Evolutionary conservation across 495 filamentous ascomycete species (phyloP).

Genomic region (Hypoxylon trugodes): DNA sequence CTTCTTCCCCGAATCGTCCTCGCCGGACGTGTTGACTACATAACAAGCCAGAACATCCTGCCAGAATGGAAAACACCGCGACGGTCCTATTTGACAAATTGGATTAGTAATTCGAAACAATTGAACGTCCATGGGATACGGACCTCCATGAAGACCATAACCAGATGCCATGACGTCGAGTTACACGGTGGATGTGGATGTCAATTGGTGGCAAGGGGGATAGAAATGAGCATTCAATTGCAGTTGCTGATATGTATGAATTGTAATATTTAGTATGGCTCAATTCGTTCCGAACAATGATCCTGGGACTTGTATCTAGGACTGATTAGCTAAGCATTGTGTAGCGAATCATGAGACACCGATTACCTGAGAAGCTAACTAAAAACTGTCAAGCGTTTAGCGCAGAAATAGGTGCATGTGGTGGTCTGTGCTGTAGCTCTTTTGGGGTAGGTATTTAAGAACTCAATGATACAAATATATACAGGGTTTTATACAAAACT

Average conservation of each 20-base stretch:
- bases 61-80: conserved; percentile 99
- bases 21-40: conserved; percentile 78
- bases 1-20: conserved; percentile 80
- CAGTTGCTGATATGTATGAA: not conserved
- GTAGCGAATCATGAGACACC: conserved; percentile 15
- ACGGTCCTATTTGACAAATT: conserved; percentile 66
- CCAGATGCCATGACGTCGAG: conserved; percentile 77
- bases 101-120: conserved; percentile 20
- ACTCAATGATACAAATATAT: too few relatives aligned
- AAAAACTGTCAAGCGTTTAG: too few relatives aligned
- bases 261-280: conserved; percentile 8
- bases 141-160: conserved; percentile 82
- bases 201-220: not conserved
- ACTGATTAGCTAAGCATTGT: conserved; percentile 24
- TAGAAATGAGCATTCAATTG: conserved; percentile 12
- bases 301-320: conserved; percentile 15
- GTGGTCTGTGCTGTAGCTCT: too few relatives aligned
- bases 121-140: conserved; percentile 42
- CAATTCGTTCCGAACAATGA: conserved; percentile 14
- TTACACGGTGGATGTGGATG: conserved; percentile 13
- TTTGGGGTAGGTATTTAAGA: too few relatives aligned
- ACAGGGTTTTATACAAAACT: too few relatives aligned
- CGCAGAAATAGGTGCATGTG: too few relatives aligned
- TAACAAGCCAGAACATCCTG: conserved; percentile 92
- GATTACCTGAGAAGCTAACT: too few relatives aligned